These are phyloP conservation scores for Paracorniculantispora psalliotae DNA, from an alignment of 2,329 filamentous ascomycete species.

Conservation along the genomic window DNA sequence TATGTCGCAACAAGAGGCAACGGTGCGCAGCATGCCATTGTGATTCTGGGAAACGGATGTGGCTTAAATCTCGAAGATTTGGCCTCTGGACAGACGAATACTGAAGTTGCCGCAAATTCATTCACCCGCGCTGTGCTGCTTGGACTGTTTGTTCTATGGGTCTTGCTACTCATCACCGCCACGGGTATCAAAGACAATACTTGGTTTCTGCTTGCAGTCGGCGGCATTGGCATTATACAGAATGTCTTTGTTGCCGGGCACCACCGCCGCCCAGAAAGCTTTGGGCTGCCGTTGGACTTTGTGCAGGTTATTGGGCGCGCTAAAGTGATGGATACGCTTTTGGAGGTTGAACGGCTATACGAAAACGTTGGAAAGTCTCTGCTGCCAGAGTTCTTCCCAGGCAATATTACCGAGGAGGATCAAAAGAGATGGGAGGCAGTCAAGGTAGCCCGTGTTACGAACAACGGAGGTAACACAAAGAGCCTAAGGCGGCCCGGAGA, in stretches of 20 bases:
- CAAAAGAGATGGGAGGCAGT: too few relatives aligned
- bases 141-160: constrained; percentile 31
- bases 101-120: neutral
- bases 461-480: too few relatives aligned
- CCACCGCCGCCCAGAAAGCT: constrained; percentile 23
- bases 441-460: too few relatives aligned
- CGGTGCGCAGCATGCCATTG: constrained; percentile 34
- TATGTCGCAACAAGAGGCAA: constrained; percentile 20
- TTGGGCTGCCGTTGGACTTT: constrained; percentile 22
- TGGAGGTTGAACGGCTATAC: constrained; percentile 13
- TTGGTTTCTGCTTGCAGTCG: constrained; percentile 38
- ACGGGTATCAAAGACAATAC: constrained; percentile 31
- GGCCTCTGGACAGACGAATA: constrained; percentile 22
- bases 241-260: constrained; percentile 32
- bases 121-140: constrained; percentile 20
- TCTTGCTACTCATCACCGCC: constrained; percentile 35
- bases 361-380: too few relatives aligned
- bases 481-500: too few relatives aligned
- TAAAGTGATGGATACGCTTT: constrained; percentile 16
- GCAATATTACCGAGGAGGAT: too few relatives aligned
- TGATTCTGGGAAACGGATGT: constrained; percentile 28
- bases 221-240: constrained; percentile 35
- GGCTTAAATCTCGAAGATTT: constrained; percentile 39
- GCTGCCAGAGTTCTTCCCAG: too few relatives aligned
- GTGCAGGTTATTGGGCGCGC: constrained; percentile 7